Percentiles rank a stretch among this genome's conserved stretches.
Evolutionary conservation across 2,329 filamentous ascomycete genomes (phyloP).

Genomic region (Beauveria australis): DNA sequence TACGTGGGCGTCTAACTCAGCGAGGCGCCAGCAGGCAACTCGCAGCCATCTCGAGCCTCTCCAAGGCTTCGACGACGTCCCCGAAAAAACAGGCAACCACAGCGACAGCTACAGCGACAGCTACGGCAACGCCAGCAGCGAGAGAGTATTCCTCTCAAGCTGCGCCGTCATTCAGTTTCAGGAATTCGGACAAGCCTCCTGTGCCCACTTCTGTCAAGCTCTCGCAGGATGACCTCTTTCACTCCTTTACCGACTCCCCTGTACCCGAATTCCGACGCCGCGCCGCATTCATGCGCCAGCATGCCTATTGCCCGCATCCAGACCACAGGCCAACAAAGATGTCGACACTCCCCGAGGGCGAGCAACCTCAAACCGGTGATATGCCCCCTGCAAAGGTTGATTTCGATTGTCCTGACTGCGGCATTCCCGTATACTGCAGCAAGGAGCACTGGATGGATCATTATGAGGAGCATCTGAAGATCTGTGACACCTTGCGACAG

Average conservation of each 20-base stretch:
- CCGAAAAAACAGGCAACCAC: background rate
- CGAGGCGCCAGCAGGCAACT: slow-evolving; percentile 2
- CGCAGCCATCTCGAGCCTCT: slow-evolving; percentile 7
- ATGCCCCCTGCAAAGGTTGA: slow-evolving; percentile 72
- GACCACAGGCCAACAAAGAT: slow-evolving; percentile 70
- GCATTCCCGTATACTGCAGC: slow-evolving; percentile 86
- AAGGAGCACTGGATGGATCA: slow-evolving; percentile 95
- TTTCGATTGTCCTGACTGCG: slow-evolving; percentile 95
- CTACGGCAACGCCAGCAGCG: background rate
- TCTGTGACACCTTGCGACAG: slow-evolving; percentile 84
- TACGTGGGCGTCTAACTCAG: slow-evolving; percentile 20
- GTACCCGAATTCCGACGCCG: slow-evolving; percentile 79
- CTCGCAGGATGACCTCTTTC: slow-evolving; percentile 77
- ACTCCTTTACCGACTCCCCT: slow-evolving; percentile 82
- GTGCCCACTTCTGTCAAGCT: slow-evolving; percentile 33
- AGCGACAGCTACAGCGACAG: background rate
- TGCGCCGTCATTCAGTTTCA: slow-evolving; percentile 7
- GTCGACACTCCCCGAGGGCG: slow-evolving; percentile 55
- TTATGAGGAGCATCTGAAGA: slow-evolving; percentile 84
- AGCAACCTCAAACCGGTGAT: slow-evolving; percentile 44
- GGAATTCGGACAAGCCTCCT: slow-evolving; percentile 13
- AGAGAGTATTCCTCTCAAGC: slow-evolving; percentile 12
- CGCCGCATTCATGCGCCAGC: slow-evolving; percentile 84
- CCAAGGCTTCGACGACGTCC: background rate
- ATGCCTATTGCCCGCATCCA: slow-evolving; percentile 89